These are phyloP conservation scores for Backusella macrospora DNA, from an alignment of 192 early-diverging fungal species.

Conservation along the genomic window DNA sequence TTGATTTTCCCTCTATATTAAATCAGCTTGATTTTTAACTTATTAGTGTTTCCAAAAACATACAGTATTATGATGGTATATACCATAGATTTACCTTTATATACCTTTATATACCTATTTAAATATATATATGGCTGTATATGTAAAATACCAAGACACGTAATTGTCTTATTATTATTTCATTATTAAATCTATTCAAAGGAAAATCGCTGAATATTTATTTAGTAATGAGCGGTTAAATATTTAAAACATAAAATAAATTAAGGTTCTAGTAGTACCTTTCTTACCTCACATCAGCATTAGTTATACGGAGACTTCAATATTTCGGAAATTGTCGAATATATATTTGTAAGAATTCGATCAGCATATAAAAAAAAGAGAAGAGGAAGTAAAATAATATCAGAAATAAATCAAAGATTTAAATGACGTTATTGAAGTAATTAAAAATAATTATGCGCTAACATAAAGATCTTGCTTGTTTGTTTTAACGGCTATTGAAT, in stretches of 20 bases:
- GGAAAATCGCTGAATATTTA: neutral
- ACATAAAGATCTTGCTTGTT: too few relatives aligned
- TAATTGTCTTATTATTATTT: too few relatives aligned
- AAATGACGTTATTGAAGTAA: too few relatives aligned
- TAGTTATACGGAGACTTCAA: too few relatives aligned
- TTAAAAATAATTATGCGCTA: too few relatives aligned
- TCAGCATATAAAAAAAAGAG: too few relatives aligned
- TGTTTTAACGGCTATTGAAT: too few relatives aligned
- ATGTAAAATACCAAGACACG: neutral
- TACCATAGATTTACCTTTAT: too few relatives aligned
- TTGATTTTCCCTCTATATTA: neutral
- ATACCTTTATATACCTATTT: neutral
- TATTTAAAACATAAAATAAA: neutral
- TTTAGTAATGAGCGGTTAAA: constrained; percentile 8
- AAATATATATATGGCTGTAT: neutral
- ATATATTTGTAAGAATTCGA: too few relatives aligned
- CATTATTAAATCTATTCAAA: neutral
- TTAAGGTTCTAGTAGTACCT: neutral
- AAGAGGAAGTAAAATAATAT: too few relatives aligned
- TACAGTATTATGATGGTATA: neutral
- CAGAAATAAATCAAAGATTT: too few relatives aligned
- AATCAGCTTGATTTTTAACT: neutral
- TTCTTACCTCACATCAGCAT: neutral
- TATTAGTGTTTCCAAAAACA: neutral
- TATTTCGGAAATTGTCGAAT: too few relatives aligned